phyloP scores from a whole-genome alignment of 768 basidiomycete species.

The Russula lepida region DNA sequence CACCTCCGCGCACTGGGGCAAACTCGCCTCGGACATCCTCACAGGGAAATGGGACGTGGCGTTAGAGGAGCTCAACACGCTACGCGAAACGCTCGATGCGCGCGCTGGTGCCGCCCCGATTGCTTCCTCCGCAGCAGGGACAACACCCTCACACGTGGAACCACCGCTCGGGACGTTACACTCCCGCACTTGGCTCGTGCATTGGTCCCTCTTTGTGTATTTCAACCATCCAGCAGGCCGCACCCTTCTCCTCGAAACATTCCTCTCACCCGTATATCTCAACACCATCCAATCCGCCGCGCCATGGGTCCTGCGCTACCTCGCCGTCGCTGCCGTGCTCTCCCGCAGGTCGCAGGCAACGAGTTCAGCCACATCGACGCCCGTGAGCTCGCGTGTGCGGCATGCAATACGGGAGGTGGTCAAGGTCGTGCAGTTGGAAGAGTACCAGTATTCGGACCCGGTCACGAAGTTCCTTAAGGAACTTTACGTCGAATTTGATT shows the following conservation, averaged over 20 bases:
- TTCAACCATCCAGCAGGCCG: slow-evolving; percentile 94
- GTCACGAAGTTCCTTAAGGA: slow-evolving; percentile 90
- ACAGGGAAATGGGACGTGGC: slow-evolving; percentile 94
- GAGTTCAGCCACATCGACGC: slow-evolving; percentile 28
- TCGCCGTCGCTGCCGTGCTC: slow-evolving; percentile 87
- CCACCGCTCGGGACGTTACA: slow-evolving; percentile 80
- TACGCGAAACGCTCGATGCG: slow-evolving; percentile 88
- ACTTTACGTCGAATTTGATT: slow-evolving; percentile 93
- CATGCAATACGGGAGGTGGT: slow-evolving; percentile 88
- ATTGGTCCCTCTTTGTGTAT: slow-evolving; percentile 98
- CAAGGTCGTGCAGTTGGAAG: slow-evolving; percentile 89
- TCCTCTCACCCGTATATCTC: slow-evolving; percentile 93
- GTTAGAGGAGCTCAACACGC: slow-evolving; percentile 87
- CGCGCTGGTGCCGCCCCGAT: slow-evolving; percentile 41
- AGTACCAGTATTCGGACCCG: slow-evolving; percentile 93
- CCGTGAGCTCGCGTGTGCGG: slow-evolving; percentile 63
- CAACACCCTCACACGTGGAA: slow-evolving; percentile 43
- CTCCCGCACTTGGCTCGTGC: slow-evolving; percentile 91
- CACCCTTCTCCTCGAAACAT: slow-evolving; percentile 88
- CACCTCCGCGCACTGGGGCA: slow-evolving; percentile 97
- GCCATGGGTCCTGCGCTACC: slow-evolving; percentile 92
- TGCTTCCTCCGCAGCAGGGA: slow-evolving; percentile 23
- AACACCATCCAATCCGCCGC: slow-evolving; percentile 96
- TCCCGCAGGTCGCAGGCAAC: slow-evolving; percentile 66
- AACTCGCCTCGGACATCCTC: slow-evolving; percentile 93